Evolutionary conservation across 805 yeast species (phyloP).

Genomic region (Cyberlindnera subsufficiens): DNA sequence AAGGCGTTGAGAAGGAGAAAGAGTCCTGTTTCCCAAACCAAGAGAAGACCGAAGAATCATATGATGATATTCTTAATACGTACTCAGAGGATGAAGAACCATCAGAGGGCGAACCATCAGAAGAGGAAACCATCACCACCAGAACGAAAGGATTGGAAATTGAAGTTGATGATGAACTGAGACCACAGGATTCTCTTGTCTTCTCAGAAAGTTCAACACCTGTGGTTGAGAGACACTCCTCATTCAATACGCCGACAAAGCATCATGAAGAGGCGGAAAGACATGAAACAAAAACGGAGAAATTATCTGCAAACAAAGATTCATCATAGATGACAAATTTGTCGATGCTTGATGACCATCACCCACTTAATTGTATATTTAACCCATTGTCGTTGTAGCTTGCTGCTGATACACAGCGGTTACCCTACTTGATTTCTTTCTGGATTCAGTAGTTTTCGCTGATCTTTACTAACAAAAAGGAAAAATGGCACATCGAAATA

Average conservation of each 20-base stretch:
- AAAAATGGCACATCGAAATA: too few relatives aligned
- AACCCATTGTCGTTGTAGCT: too few relatives aligned
- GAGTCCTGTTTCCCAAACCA: neutral
- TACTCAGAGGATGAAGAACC: neutral
- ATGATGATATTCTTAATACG: neutral
- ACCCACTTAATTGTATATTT: too few relatives aligned
- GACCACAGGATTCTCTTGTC: constrained; percentile 13
- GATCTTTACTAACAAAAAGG: too few relatives aligned
- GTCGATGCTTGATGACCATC: constrained; percentile 12
- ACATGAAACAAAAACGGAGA: neutral
- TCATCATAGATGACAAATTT: constrained; percentile 10
- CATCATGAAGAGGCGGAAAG: neutral
- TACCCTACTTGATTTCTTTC: too few relatives aligned
- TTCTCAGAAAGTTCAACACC: constrained; percentile 14
- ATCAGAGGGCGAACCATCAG: neutral
- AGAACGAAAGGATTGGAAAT: constrained; percentile 9
- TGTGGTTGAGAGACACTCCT: neutral
- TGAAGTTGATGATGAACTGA: constrained; percentile 6
- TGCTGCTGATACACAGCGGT: too few relatives aligned
- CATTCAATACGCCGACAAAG: constrained; percentile 4
- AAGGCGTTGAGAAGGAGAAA: neutral
- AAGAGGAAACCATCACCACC: neutral
- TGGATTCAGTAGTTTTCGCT: too few relatives aligned
- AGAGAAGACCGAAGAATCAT: neutral
- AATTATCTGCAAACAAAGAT: constrained; percentile 1